Evolutionary conservation across 495 filamentous ascomycete genomes (phyloP).

Genomic region (Chaetomium tenue): DNA sequence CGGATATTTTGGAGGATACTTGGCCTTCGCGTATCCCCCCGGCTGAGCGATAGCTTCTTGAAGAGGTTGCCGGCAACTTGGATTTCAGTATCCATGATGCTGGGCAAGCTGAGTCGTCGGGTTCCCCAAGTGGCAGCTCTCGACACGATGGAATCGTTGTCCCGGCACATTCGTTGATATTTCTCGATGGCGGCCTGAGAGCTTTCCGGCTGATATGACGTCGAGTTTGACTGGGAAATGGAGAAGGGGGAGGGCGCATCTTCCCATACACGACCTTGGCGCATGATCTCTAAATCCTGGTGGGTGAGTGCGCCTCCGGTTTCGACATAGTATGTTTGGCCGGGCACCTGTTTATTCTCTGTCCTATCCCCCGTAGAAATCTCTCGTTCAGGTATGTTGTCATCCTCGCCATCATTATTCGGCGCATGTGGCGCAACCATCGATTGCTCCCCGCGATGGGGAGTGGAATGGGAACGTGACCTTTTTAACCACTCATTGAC

Average conservation of each 20-base stretch:
- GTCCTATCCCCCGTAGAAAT: constrained; percentile 38
- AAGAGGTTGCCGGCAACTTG: constrained; percentile 59
- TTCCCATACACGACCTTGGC: constrained; percentile 47
- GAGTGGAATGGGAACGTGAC: not conserved
- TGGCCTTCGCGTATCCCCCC: constrained; percentile 45
- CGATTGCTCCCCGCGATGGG: constrained; percentile 6
- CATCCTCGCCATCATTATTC: constrained; percentile 26
- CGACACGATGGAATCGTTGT: constrained; percentile 56
- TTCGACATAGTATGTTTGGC: constrained; percentile 48
- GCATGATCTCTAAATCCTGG: constrained; percentile 47
- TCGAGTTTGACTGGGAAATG: constrained; percentile 37
- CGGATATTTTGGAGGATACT: constrained; percentile 47
- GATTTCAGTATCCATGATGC: constrained; percentile 57
- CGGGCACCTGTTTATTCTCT: constrained; percentile 32
- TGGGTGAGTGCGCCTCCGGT: constrained; percentile 44
- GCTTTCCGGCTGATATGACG: constrained; percentile 47
- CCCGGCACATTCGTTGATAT: constrained; percentile 47
- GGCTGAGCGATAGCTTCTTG: constrained; percentile 59
- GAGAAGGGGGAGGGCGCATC: constrained; percentile 45
- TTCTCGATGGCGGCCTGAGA: constrained; percentile 53
- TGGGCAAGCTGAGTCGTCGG: constrained; percentile 58
- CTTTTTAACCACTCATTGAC: constrained; percentile 45
- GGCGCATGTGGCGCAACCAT: constrained; percentile 9
- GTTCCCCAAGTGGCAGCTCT: constrained; percentile 73
- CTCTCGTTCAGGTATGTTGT: constrained; percentile 40